Evolutionary conservation across 345 rosid genomes (phyloP), one percentile per base, ranked within the genome.

Genomic region (Brassica incana): DNA sequence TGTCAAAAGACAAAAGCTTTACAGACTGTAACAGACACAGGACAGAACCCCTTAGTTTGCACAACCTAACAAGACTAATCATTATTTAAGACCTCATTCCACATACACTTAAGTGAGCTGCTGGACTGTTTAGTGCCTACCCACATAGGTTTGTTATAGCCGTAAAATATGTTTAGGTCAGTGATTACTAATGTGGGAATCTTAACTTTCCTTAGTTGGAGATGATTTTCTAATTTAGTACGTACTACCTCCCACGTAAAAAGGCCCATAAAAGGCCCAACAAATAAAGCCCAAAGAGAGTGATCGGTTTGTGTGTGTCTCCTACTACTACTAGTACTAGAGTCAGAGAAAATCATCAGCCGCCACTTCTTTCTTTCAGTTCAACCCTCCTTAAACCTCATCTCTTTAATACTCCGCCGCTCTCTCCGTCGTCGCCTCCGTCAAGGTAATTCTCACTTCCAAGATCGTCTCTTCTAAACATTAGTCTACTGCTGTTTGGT

Each of bases 361-460:
- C 84, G 84, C 84, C 81, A 67, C 81, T 81, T 50, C 18, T 50
- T 48, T 12, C 16, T 2, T 45, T 45, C 77, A 58, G 69, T 76
- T 81, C 84, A 76, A 77, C 84, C 84, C 84, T 81, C 38, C 81
- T 81, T 81, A 81, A 81, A 81, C 84, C 84, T 81, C 84, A 81
- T 81, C 84, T 61, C 77, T 77, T 76, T 72, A 69, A 20, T 71
- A 4, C 83, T 70, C 76, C 79, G 79, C 79, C 76, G 72, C 75
- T 74, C 67, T 63, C 82, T 54, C 79, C 66, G 83, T 43, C 83
- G 79, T 75, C 79, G 43, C 80, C 72, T 65, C 29, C 83, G 78
- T 6, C 58, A 69, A 66, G 77, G 80, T 76, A 71, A 16, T 69
- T 70, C 60, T 54, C 60, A 16, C 35, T 2, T 74, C n/a, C 25